Conservation (phyloP, 2,329 filamentous ascomycete genomes). For the Domatiomyces catenatus region DNA sequence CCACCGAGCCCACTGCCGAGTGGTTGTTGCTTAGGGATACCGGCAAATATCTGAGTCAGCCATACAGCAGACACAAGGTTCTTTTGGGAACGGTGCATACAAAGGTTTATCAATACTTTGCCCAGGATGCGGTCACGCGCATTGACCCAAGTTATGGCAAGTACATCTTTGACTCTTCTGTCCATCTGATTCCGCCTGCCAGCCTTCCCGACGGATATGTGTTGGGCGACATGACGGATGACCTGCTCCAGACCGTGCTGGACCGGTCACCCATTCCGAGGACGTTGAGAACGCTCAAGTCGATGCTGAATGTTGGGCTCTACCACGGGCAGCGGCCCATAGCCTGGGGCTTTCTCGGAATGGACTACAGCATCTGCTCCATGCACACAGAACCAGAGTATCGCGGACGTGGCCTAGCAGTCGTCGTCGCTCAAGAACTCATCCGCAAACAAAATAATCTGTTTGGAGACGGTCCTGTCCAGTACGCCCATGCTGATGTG, state of each 20-base stretch:
- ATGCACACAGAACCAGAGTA: constrained; percentile 29
- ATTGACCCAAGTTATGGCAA: constrained; percentile 23
- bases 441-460: constrained; percentile 20
- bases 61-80: constrained; percentile 17
- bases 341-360: constrained; percentile 27
- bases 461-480: constrained; percentile 6
- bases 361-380: constrained; percentile 25
- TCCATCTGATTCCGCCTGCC: constrained; percentile 6
- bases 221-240: constrained; percentile 4
- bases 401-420: constrained; percentile 25
- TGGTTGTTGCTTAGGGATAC: constrained; percentile 10
- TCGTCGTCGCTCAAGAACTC: constrained; percentile 20
- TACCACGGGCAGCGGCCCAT: constrained; percentile 18
- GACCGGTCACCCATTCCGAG: constrained; percentile 27
- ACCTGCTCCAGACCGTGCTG: constrained; percentile 24
- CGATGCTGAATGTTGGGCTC: constrained; percentile 23
- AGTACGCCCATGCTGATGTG: constrained; percentile 22
- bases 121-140: constrained; percentile 11
- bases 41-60: constrained; percentile 13
- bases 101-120: constrained; percentile 20
- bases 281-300: constrained; percentile 20
- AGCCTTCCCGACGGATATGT: constrained; percentile 14
- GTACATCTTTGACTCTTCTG: constrained; percentile 21
- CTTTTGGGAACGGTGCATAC: constrained; percentile 26
- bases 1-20: constrained; percentile 5